phyloP scores from a whole-genome alignment of 805 yeast species.

The Ogataea henricii region DNA sequence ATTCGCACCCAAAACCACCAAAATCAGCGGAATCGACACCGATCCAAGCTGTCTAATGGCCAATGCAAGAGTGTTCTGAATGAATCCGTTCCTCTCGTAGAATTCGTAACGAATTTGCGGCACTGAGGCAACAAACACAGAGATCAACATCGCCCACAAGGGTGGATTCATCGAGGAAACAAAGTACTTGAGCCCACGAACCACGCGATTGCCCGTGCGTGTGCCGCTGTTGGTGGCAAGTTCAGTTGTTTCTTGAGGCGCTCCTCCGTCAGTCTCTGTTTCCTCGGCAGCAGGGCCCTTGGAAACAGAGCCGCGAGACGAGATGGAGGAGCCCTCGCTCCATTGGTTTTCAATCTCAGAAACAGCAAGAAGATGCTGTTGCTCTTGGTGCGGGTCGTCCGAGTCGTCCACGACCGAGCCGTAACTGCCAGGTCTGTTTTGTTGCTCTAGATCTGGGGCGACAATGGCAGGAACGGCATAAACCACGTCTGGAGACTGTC shows the following conservation, averaged over 20 bases:
- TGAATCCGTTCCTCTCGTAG: conserved; percentile 59
- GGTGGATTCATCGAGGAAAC: conserved; percentile 71
- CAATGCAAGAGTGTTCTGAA: conserved; percentile 64
- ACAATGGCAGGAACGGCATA: conserved; percentile 19
- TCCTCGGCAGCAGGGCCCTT: conserved; percentile 14
- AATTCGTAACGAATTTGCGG: conserved; percentile 58
- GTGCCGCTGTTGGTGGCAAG: not conserved
- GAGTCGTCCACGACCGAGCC: conserved; percentile 18
- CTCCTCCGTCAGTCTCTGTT: conserved; percentile 10
- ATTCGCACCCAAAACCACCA: conserved; percentile 79
- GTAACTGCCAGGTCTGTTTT: conserved; percentile 20
- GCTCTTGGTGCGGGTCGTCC: conserved; percentile 3
- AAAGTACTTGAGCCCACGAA: conserved; percentile 16
- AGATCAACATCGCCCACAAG: conserved; percentile 69
- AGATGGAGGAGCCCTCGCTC: conserved; percentile 31
- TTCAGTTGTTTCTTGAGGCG: not conserved
- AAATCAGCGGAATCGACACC: conserved; percentile 75
- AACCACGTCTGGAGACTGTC: conserved; percentile 42
- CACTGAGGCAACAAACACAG: conserved; percentile 69
- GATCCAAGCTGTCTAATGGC: conserved; percentile 68
- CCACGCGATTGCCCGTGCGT: not conserved
- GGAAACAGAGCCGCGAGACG: conserved; percentile 21
- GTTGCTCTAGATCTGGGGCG: conserved; percentile 18
- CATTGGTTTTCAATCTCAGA: conserved; percentile 20
- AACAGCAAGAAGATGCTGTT: conserved; percentile 3